Evolutionary conservation across 441 rosid genomes (phyloP).

Genomic region (Manihot esculenta): DNA sequence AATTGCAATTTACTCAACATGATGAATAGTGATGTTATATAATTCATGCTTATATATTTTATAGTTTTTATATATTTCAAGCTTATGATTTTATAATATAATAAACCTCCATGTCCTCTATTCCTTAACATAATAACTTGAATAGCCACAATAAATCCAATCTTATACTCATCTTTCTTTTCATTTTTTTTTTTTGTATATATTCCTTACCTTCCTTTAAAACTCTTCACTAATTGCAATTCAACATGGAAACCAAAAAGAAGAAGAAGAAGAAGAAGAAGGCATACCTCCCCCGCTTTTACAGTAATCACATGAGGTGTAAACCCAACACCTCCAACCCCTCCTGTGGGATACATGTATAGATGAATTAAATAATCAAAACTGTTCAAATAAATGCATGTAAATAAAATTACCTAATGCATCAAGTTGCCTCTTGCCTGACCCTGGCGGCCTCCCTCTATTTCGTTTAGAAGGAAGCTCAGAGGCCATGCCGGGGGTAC

Average conservation of each 20-base stretch:
- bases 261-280: neutral
- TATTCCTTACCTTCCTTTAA: neutral
- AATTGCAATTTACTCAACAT: too few species aligned
- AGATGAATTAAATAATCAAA: neutral
- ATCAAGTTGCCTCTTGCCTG: conserved; percentile 86
- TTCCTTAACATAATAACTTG: too few species aligned
- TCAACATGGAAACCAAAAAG: too few species aligned
- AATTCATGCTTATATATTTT: too few species aligned
- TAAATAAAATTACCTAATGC: conserved; percentile 34
- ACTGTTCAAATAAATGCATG: neutral
- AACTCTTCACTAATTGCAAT: neutral
- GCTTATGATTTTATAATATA: too few species aligned
- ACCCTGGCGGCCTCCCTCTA: conserved; percentile 94
- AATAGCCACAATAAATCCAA: too few species aligned
- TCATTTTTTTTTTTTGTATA: neutral
- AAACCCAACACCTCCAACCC: conserved; percentile 84
- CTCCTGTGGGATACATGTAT: conserved; percentile 37
- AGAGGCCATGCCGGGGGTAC: conserved; percentile 39
- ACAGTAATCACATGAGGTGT: conserved; percentile 97
- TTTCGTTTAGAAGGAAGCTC: conserved; percentile 58
- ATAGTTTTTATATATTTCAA: too few species aligned
- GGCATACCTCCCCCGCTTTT: conserved; percentile 82
- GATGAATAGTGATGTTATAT: too few species aligned
- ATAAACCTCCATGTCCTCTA: too few species aligned
- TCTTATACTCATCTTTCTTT: neutral